These are phyloP conservation scores for Brassica rapa DNA, from an alignment of 345 rosid genomes.

Conservation along the genomic window DNA sequence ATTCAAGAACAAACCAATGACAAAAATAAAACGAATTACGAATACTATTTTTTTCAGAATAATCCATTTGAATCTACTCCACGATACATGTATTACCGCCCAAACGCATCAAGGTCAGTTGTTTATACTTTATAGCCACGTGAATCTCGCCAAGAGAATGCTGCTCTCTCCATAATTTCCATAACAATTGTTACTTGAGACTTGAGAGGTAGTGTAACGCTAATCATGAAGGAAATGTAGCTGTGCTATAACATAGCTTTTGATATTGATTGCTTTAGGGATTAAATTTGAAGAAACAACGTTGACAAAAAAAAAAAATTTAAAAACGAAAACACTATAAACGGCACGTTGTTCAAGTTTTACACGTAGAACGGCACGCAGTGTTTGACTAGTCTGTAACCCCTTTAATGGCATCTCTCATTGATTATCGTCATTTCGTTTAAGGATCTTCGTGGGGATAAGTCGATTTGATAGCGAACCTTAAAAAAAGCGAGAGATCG, in stretches of 20 bases:
- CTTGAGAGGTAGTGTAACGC: background rate
- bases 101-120: too few relatives aligned
- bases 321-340: too few relatives aligned
- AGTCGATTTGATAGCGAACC: conserved; percentile 27
- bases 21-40: too few relatives aligned
- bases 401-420: conserved; percentile 5
- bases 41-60: too few relatives aligned
- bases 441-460: conserved; percentile 18
- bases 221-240: background rate
- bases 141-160: too few relatives aligned
- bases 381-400: background rate
- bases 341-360: background rate
- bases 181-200: background rate
- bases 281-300: too few relatives aligned
- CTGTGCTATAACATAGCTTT: background rate
- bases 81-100: too few relatives aligned
- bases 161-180: background rate
- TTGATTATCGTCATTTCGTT: conserved; percentile 27
- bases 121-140: too few relatives aligned
- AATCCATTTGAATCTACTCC: too few relatives aligned
- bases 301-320: too few relatives aligned
- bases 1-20: too few relatives aligned
- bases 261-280: background rate
- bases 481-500: conserved; percentile 29
- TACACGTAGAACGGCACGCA: conserved; percentile 11